Conservation (phyloP, 2,329 filamentous ascomycete species). For the Dichotomopilus funicola region DNA sequence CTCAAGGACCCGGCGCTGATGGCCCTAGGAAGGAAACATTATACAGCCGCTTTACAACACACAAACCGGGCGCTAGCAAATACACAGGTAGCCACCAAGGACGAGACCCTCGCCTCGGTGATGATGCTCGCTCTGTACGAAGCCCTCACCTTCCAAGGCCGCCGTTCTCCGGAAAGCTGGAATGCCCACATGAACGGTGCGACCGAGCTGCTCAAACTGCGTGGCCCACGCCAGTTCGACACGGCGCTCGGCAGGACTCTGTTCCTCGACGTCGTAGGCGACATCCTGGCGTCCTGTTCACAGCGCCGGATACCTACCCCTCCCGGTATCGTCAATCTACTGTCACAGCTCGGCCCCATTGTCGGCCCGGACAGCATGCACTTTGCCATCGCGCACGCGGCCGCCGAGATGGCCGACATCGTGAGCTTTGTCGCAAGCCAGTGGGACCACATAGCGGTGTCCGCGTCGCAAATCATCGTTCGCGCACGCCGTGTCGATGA, state of each 20-base stretch:
- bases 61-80: background rate
- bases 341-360: background rate
- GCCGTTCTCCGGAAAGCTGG: background rate
- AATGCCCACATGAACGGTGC: background rate
- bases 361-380: background rate
- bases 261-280: background rate
- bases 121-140: background rate
- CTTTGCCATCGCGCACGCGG: background rate
- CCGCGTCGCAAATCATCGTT: background rate
- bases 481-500: background rate
- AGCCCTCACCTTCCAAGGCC: background rate
- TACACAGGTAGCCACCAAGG: background rate
- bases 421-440: background rate
- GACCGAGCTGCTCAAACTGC: background rate
- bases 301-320: background rate
- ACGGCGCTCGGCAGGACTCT: background rate
- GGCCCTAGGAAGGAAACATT: background rate
- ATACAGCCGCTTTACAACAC: background rate
- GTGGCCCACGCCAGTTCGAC: background rate
- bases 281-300: background rate
- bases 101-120: background rate
- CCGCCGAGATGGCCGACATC: background rate
- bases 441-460: background rate
- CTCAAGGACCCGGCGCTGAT: background rate
- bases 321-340: background rate